A percentile compares a stretch with the other conserved stretches of the same genome.
Conservation (phyloP, 495 filamentous ascomycete species). For the Entonaema liquescens region DNA sequence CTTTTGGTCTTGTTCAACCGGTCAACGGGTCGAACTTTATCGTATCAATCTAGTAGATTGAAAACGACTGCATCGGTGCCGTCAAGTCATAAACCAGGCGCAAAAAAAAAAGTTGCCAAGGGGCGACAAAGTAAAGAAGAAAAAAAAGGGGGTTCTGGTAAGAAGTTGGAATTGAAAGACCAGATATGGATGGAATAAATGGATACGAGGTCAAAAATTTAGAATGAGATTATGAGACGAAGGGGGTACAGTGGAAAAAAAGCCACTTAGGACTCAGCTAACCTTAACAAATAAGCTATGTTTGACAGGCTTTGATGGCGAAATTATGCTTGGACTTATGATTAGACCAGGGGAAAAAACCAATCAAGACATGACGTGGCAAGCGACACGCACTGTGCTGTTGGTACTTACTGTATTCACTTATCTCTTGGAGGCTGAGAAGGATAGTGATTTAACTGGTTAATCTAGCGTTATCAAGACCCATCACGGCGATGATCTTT, state of each 20-base stretch:
- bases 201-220: constrained; percentile 11
- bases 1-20: constrained; percentile 22
- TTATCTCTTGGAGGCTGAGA: constrained; percentile 19
- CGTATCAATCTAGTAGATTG: constrained; percentile 34
- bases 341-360: constrained; percentile 6
- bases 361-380: constrained; percentile 10
- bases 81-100: constrained; percentile 16
- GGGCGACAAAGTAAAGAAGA: constrained; percentile 1
- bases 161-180: constrained; percentile 5
- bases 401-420: background rate
- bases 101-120: constrained; percentile 22
- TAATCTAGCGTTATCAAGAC: background rate
- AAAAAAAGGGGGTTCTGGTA: constrained; percentile 11
- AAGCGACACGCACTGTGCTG: background rate
- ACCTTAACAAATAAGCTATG: constrained; percentile 6
- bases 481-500: background rate
- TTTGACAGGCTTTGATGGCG: constrained; percentile 15
- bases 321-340: constrained; percentile 24
- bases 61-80: constrained; percentile 32
- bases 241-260: constrained; percentile 17
- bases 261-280: background rate
- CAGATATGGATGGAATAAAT: constrained; percentile 3
- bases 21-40: constrained; percentile 26
- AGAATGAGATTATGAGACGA: constrained; percentile 26
- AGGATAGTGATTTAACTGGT: background rate